Evolutionary conservation across 768 basidiomycete genomes (phyloP).

Genomic region (Kwoniella sp.): DNA sequence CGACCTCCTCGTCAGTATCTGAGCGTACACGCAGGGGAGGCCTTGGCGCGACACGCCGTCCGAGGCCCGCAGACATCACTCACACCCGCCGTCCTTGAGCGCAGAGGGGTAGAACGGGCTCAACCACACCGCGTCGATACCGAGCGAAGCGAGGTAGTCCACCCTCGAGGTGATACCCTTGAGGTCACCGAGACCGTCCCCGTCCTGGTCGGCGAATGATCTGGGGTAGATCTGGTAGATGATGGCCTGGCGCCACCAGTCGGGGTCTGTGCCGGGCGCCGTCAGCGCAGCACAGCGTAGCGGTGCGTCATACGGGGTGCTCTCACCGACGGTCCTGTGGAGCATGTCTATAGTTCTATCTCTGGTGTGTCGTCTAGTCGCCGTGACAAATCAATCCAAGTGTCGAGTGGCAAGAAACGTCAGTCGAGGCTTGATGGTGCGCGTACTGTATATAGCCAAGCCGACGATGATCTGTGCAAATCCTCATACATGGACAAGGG

Average conservation of each 20-base stretch:
- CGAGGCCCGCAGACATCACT: conserved; percentile 17
- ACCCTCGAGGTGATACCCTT: conserved; percentile 37
- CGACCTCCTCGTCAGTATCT: background rate
- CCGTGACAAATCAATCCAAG: too few species aligned
- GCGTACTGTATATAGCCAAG: too few species aligned
- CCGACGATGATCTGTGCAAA: too few species aligned
- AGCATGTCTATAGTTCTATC: too few species aligned
- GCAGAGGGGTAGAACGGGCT: conserved; percentile 41
- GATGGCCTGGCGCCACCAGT: conserved; percentile 43
- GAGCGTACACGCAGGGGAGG: background rate
- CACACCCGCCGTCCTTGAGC: conserved; percentile 44
- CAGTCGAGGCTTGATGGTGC: too few species aligned
- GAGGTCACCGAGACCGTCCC: conserved; percentile 41
- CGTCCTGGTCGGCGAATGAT: conserved; percentile 38
- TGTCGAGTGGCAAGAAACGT: too few species aligned
- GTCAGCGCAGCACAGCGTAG: too few species aligned
- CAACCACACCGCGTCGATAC: conserved; percentile 41
- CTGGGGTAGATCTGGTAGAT: conserved; percentile 46
- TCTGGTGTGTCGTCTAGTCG: too few species aligned
- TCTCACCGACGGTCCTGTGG: too few species aligned
- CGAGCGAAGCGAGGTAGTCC: conserved; percentile 29
- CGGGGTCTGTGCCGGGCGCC: conserved; percentile 15
- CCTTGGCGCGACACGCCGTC: too few species aligned
- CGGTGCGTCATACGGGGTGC: too few species aligned
- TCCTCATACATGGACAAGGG: too few species aligned